These are phyloP conservation scores for Phyllostachys edulis DNA, from an alignment of 176 grass and related monocot species.

Conservation along the genomic window DNA sequence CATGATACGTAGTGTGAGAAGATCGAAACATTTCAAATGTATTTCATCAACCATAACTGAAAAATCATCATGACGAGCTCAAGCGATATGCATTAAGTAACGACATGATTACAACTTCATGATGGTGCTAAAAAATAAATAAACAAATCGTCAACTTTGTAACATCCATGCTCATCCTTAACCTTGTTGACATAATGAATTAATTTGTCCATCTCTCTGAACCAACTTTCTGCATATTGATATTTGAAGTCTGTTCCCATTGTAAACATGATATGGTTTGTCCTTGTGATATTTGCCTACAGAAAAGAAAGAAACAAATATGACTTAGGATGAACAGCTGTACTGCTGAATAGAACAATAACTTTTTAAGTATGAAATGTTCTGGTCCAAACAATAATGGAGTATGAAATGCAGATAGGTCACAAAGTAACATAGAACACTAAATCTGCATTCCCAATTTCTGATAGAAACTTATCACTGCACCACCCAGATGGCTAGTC, in stretches of 20 bases:
- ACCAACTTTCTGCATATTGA: conserved; percentile 95
- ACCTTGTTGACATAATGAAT: conserved; percentile 99
- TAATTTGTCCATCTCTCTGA: conserved; percentile 93
- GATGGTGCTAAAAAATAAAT: not conserved
- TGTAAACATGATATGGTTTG: conserved; percentile 99
- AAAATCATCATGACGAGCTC: conserved; percentile 3
- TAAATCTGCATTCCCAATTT: conserved; percentile 4
- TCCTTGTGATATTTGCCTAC: conserved; percentile 92
- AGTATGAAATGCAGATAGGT: conserved; percentile 1
- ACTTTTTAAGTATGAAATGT: conserved; percentile 28
- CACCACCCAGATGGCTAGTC: not conserved
- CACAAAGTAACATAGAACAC: conserved; percentile 6
- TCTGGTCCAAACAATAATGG: not conserved
- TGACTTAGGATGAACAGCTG: conserved; percentile 15
- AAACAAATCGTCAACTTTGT: not conserved
- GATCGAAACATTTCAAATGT: conserved; percentile 4
- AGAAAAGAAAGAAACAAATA: conserved; percentile 32
- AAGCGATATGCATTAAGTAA: conserved; percentile 4
- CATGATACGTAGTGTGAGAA: not conserved
- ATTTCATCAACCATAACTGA: conserved; percentile 23
- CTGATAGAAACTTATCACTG: not conserved
- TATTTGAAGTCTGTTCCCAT: conserved; percentile 99
- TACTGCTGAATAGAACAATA: conserved; percentile 3
- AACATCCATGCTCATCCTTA: conserved; percentile 28
- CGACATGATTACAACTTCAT: not conserved